phyloP scores from a whole-genome alignment of 176 grass and related monocot species.

The Cymbopogon citratus region DNA sequence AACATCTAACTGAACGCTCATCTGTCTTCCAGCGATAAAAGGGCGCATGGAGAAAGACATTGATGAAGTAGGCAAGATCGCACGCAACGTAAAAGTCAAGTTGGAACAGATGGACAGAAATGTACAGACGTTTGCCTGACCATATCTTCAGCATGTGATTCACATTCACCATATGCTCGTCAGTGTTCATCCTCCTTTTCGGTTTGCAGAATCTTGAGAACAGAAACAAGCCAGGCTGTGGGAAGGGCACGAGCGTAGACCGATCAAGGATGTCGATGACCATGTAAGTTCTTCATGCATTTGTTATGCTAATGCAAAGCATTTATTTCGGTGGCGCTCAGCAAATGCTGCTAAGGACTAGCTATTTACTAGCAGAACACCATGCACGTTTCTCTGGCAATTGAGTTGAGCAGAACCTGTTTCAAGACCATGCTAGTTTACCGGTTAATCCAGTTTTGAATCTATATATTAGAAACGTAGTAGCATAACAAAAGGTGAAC shows the following conservation, averaged over 20 bases:
- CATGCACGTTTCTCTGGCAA: background rate
- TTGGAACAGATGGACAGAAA: constrained; percentile 64
- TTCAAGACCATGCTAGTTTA: background rate
- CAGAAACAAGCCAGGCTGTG: constrained; percentile 62
- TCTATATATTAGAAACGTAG: background rate
- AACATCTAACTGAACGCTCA: background rate
- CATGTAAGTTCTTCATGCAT: constrained; percentile 29
- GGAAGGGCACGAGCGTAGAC: constrained; percentile 72
- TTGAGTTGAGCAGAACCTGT: background rate
- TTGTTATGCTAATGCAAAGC: background rate
- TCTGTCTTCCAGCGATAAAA: constrained; percentile 42
- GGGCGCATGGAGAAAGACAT: constrained; percentile 57
- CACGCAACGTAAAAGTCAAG: constrained; percentile 45
- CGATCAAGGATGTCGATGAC: constrained; percentile 76
- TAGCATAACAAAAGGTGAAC: background rate
- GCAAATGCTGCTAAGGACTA: background rate
- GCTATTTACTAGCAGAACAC: background rate
- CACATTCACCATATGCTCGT: background rate
- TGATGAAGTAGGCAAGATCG: constrained; percentile 41
- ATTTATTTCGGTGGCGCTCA: background rate
- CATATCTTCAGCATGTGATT: background rate
- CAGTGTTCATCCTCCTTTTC: background rate
- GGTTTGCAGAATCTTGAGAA: constrained; percentile 56
- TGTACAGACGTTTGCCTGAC: constrained; percentile 29
- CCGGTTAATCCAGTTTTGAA: background rate